Evolutionary conservation across 208 protist species (phyloP), one percentile per base, ranked within the genome.

Genomic region (Trypanosoma conorhini): DNA sequence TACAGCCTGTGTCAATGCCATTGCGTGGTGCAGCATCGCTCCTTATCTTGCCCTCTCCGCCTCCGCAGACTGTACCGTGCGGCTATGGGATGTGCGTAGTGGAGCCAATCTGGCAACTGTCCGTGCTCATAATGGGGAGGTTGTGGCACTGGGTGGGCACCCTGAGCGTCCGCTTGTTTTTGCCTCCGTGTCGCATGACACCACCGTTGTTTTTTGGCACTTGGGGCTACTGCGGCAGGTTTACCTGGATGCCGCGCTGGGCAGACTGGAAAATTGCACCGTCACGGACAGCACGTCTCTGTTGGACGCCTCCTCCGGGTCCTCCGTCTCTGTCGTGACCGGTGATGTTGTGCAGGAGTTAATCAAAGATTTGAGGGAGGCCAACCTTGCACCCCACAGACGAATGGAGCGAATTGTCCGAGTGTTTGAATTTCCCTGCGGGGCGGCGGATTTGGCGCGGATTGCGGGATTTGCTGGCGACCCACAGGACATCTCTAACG

Each of bases 71-170:
- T 80, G 78, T 24, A 88, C 92, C 22, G 82, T 98, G 35, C 88
- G 93, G 26, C 54, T 98, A 46, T 98, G 95, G 94, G 92, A 98
- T 75, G 60, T 93, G 21, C 87, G 90, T 63, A 91, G 78, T 60
- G 80, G 80, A 13, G 63, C 73, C 15, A 83, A 83, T 71, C 57
- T 98, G 21, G 71, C 70, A 0, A 80, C 84, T 17, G 77, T 95
- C 12, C 83, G 90, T 13, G 82, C 90, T n/a, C 93, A 98, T 76
- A 91, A 83, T 71, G 79, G 87, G n/a, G 92, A 96, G 26, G 91
- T 98, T 13, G 80, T 87, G 60, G 76, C 88, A 31, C 56, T 98
- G 42, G 73, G 68, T 19, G 81, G 80, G 38, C 92, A 98, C 75
- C 79, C 84, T 0, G 79, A 94, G 35, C 88, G 97, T 10, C 97